Evolutionary conservation across 2,329 filamentous ascomycete genomes (phyloP).

Genomic region (Diaporthe citri): DNA sequence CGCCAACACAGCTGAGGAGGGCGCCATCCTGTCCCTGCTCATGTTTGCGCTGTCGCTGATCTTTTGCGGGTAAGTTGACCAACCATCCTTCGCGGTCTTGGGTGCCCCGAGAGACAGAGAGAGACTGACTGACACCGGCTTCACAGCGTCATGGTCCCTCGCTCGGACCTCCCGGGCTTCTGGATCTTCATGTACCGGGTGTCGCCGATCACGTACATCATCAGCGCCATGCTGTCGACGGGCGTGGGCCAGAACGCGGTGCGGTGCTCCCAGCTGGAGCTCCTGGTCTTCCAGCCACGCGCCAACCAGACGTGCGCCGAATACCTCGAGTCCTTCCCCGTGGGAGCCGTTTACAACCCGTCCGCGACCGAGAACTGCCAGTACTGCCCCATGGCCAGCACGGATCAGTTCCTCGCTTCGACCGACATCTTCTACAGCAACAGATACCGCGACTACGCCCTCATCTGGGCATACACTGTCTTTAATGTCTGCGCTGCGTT

Average conservation of each 20-base stretch:
- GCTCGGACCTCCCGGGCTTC: conserved; percentile 67
- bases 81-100: conserved; percentile 59
- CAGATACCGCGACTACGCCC: conserved; percentile 66
- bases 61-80: conserved; percentile 75
- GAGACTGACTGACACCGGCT: not conserved
- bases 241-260: conserved; percentile 73
- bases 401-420: conserved; percentile 51
- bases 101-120: not conserved
- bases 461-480: conserved; percentile 62
- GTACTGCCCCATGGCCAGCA: conserved; percentile 45
- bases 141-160: conserved; percentile 14
- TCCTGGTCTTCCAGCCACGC: conserved; percentile 71
- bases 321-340: conserved; percentile 66
- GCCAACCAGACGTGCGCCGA: conserved; percentile 64
- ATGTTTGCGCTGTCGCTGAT: conserved; percentile 74
- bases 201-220: conserved; percentile 80
- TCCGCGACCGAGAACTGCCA: conserved; percentile 46
- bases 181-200: conserved; percentile 82
- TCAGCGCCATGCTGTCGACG: conserved; percentile 73
- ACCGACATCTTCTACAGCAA: conserved; percentile 58
- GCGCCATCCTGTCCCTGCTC: conserved; percentile 75
- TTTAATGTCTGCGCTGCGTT: conserved; percentile 63
- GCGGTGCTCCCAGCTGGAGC: conserved; percentile 73
- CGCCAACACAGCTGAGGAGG: conserved; percentile 73
- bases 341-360: conserved; percentile 55